Percentiles rank a stretch among this genome's conserved stretches.
Evolutionary conservation across 108 stramenopile species (phyloP).

Genomic region (Aurantiochytrium sp.): DNA sequence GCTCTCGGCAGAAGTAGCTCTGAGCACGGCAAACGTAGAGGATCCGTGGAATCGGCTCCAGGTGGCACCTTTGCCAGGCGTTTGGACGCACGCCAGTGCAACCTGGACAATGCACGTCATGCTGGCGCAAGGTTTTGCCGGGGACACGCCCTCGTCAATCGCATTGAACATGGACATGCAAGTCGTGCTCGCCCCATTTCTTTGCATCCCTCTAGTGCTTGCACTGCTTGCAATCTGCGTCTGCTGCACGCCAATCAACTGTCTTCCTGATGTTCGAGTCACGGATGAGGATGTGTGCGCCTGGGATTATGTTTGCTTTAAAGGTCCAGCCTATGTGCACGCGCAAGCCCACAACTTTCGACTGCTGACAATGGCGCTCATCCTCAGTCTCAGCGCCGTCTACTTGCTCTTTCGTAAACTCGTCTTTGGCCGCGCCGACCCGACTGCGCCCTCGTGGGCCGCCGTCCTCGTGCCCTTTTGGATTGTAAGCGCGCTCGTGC

Average conservation of each 20-base stretch:
- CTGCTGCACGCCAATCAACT: constrained; percentile 2
- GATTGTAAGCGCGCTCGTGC: not conserved
- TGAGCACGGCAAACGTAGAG: not conserved
- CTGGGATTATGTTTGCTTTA: not conserved
- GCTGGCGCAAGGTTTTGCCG: not conserved
- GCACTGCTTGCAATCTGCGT: not conserved
- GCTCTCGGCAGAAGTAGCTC: not conserved
- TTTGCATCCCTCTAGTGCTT: not conserved
- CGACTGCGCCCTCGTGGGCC: not conserved
- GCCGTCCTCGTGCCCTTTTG: not conserved
- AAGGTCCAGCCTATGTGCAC: not conserved
- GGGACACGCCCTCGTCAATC: not conserved
- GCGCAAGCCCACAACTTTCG: not conserved
- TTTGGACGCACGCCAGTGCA: not conserved
- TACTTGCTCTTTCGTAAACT: not conserved
- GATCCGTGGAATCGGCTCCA: not conserved
- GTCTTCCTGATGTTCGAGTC: not conserved
- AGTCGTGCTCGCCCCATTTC: not conserved
- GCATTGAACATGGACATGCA: not conserved
- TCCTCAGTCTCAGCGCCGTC: not conserved
- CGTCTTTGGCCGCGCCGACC: not conserved
- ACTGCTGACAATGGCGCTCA: not conserved
- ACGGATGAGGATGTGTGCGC: not conserved
- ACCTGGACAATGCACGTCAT: not conserved
- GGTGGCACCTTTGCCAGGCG: not conserved